Base-by-base conservation (phyloP, 2,329 filamentous ascomycete species). In the Aspergillus transmontanensis region DNA sequence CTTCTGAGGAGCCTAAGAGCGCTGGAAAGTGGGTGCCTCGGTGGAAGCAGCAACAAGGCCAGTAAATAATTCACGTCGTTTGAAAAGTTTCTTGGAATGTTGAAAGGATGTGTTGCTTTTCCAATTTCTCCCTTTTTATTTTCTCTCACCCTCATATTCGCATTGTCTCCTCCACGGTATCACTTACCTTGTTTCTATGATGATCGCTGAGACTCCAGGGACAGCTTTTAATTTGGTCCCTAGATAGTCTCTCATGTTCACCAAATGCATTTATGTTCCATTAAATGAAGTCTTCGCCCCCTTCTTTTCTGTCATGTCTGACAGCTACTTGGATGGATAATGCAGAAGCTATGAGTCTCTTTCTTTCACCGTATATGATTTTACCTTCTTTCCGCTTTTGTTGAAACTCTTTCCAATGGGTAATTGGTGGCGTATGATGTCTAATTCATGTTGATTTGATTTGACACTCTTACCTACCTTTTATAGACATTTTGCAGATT, bases 21-120 rank as follows among this genome's bases (percentile, higher is more conserved):
- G 59, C 59, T 55, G 57, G 63, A 41, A 76, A 74, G 66, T 79
- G 76, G 76, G 76, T 78, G 19, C 76, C 76, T 36, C 70, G 70
- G 55, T 78, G 73, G 74, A 78, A 74, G 71, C 76, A 76, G 67
- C 73, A 77, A 68, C 74, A 76, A 64, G 68, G 65, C 65, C 75
- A 75, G 65, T 68, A 69, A 65, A 72, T 60, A 60, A 60, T 62
- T 55, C 51, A 43, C 48, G 46, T 54, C 9, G 50, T 45, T 58
- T 46, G 41, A 46, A 59, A 59, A 59, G 48, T 46, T 59, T 59
- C 58, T 54, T 59, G 58, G 58, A 59, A 59, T 59, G 58, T 51
- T 41, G 46, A 51, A 19, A 51, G 58, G 58, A 54, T 54, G 48
- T 59, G 58, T 28, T 50, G 34, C 34, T 41, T 39, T 58, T 54